Evolutionary conservation across 495 filamentous ascomycete genomes (phyloP), one percentile per base, ranked within the genome.

Genomic region (Diplogelasinospora grovesii): DNA sequence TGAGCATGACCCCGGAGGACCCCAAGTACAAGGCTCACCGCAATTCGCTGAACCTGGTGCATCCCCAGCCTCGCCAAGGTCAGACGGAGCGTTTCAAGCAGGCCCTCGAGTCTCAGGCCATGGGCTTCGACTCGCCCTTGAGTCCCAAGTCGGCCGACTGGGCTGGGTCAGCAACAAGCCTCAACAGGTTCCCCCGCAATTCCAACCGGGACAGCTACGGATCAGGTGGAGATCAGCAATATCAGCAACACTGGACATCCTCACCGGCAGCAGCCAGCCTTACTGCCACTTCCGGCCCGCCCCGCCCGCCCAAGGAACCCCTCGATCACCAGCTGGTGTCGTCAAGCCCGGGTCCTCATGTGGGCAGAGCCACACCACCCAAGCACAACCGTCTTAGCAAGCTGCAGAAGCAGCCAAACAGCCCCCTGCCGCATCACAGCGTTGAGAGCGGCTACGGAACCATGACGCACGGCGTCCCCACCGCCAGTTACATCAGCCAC

Each of bases 1-100:
- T 58, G 15, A 53, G 59, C 38, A 63, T 64, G 52, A 70, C 68
- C 13, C 85, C 86, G 16, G 89, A 95, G 54, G 82, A 86, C 41
- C 86, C 89, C 22, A 93, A 94, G 57, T 95, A 95, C 57, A 80
- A 85, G 53, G 86, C 86, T 13, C 85, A 95, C 60, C 86, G 89
- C 35, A 85, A 92, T 57, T 93, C 86, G 31, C 64, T 94, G 21
- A 88, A 89, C 53, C 66, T 96, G 5, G 81, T 89, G 57, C 89
- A 96, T 62, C 89, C 89, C 11, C 89, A 96, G 56, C 89, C 89
- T 20, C 78, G 86, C 10, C 83, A 77, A 39, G 87, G 87, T 0
- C 82, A 86, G 20, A 88, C 86, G 8, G 80, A 82, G 43, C 82
- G 83, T 20, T 89, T 89, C 58, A 84, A 89, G 56, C 79, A 75